A percentile compares a stretch with the other conserved stretches of the same genome.
Conservation (phyloP, 1,139 yeast species). For the Kodamaea sp. region DNA sequence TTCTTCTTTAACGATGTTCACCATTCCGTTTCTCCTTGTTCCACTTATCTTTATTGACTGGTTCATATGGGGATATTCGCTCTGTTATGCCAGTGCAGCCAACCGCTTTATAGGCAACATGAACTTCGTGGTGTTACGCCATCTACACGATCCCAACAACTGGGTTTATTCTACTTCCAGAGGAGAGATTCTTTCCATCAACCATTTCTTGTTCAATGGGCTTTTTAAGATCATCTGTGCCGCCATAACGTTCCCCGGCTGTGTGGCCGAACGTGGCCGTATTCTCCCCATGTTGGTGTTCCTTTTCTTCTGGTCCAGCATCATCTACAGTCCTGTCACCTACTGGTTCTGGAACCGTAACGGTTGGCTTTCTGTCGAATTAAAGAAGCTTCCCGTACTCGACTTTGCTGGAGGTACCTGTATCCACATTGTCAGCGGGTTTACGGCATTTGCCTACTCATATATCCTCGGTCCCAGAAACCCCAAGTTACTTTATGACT, state of each 20-base stretch:
- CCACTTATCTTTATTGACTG: constrained; percentile 53
- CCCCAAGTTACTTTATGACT: constrained; percentile 38
- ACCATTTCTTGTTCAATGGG: constrained; percentile 51
- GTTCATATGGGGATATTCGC: constrained; percentile 60
- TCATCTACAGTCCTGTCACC: constrained; percentile 64
- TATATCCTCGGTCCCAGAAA: constrained; percentile 57
- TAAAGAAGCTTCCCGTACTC: constrained; percentile 45
- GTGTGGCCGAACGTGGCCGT: constrained; percentile 61
- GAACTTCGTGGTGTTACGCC: constrained; percentile 42
- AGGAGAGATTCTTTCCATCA: constrained; percentile 41
- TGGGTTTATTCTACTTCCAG: constrained; percentile 34
- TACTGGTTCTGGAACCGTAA: constrained; percentile 66
- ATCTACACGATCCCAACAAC: constrained; percentile 25
- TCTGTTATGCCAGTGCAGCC: constrained; percentile 45
- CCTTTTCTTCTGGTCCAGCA: constrained; percentile 53
- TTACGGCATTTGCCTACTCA: constrained; percentile 61
- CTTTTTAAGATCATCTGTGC: constrained; percentile 55
- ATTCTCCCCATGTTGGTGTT: constrained; percentile 55
- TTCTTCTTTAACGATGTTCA: constrained; percentile 55
- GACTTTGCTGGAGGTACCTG: constrained; percentile 71
- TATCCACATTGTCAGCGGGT: constrained; percentile 63
- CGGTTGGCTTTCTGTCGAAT: constrained; percentile 56
- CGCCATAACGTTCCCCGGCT: constrained; percentile 56
- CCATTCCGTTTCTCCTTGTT: constrained; percentile 46
- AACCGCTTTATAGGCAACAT: constrained; percentile 52